phyloP scores from a whole-genome alignment of 345 rosid genomes.

The Hypericum perforatum region DNA sequence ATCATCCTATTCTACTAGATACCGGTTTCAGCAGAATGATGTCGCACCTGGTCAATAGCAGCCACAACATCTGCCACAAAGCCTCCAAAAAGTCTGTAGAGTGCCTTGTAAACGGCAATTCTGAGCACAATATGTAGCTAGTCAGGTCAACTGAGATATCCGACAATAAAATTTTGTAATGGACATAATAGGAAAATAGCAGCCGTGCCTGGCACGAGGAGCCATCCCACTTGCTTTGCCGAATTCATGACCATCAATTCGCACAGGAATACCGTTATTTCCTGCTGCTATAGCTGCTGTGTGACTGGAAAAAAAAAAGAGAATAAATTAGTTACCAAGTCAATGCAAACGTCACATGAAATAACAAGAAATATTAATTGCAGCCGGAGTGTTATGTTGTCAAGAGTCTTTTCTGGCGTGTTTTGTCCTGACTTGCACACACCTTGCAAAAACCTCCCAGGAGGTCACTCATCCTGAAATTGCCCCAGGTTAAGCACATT shows the following conservation, averaged over 20 bases:
- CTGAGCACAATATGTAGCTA: conserved; percentile 23
- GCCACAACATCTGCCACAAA: conserved; percentile 97
- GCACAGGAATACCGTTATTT: conserved; percentile 93
- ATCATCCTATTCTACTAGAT: no score
- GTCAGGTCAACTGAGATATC: conserved; percentile 6
- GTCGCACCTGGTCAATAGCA: conserved; percentile 87
- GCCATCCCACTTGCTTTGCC: conserved; percentile 99
- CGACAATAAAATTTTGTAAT: background rate
- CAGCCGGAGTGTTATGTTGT: no score
- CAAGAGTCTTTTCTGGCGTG: no score
- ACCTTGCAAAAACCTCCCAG: no score
- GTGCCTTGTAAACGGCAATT: conserved; percentile 94
- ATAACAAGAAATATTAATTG: no score
- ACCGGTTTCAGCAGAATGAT: background rate
- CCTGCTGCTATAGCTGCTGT: conserved; percentile 99
- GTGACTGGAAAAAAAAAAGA: conserved; percentile 49
- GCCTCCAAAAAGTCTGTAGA: conserved; percentile 94
- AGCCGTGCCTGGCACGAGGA: conserved; percentile 86
- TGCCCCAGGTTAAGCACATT: no score
- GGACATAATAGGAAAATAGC: background rate
- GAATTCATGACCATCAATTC: conserved; percentile 85
- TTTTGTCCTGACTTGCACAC: no score
- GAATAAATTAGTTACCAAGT: background rate
- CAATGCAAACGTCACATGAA: background rate
- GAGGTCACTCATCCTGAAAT: no score